A percentile compares a stretch with the other conserved stretches of the same genome.
These are phyloP conservation scores for Leishmania braziliensis DNA, from an alignment of 208 protist genomes.

Conservation along the genomic window DNA sequence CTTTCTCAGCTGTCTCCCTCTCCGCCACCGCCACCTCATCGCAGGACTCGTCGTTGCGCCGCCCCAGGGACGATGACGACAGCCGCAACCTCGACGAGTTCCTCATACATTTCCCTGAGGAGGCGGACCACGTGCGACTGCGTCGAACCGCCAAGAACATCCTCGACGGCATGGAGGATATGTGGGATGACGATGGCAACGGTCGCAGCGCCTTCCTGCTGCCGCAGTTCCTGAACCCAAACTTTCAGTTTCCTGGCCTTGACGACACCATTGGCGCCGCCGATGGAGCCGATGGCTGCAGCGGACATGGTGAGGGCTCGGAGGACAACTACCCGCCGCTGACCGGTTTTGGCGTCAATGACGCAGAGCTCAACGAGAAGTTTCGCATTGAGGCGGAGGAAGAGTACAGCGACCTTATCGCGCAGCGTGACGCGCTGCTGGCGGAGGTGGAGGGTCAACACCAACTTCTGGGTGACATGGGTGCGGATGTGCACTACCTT, in stretches of 20 bases:
- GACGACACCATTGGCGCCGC: conserved; percentile 12
- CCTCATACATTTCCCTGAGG: conserved; percentile 67
- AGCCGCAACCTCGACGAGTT: conserved; percentile 50
- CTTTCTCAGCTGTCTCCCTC: not conserved
- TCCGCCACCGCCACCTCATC: not conserved
- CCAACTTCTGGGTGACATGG: conserved; percentile 44
- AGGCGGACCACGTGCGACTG: conserved; percentile 63
- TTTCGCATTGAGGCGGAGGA: conserved; percentile 68
- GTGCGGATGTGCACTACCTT: conserved; percentile 56
- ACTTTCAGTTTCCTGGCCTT: not conserved
- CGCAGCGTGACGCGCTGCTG: conserved; percentile 42
- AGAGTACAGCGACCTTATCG: conserved; percentile 57
- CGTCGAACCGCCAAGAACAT: conserved; percentile 63
- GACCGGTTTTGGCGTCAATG: conserved; percentile 48
- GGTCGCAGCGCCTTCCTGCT: conserved; percentile 17
- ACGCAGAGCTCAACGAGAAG: conserved; percentile 42
- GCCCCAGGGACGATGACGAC: conserved; percentile 31
- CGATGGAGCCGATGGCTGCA: conserved; percentile 4
- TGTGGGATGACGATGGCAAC: conserved; percentile 24
- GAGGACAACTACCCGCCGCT: conserved; percentile 20
- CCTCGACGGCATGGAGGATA: conserved; percentile 40
- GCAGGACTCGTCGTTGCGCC: not conserved
- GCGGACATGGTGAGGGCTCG: conserved; percentile 7
- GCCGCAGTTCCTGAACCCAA: conserved; percentile 17
- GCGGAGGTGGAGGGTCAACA: conserved; percentile 48